phyloP scores from a whole-genome alignment of 208 protist species.

The Novymonas esmeraldas region DNA sequence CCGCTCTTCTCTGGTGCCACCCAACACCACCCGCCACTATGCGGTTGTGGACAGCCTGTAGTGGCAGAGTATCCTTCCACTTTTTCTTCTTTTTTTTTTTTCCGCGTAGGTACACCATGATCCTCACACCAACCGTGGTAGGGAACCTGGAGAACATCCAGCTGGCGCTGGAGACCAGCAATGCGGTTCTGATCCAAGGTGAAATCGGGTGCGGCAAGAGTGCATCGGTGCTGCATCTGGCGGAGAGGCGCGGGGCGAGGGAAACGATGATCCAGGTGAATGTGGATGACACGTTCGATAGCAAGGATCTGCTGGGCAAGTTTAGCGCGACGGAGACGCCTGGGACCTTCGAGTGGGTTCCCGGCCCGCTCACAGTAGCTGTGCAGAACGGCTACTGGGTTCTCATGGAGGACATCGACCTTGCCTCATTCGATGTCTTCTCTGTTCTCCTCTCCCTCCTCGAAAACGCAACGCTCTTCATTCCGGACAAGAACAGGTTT shows the following conservation, averaged over 20 bases:
- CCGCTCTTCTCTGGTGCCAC: no score
- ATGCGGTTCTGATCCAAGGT: conserved; percentile 84
- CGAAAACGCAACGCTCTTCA: conserved; percentile 94
- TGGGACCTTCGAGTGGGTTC: conserved; percentile 98
- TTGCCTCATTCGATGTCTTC: conserved; percentile 98
- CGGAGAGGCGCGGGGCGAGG: conserved; percentile 56
- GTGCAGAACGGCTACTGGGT: conserved; percentile 97
- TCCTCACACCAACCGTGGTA: conserved; percentile 68
- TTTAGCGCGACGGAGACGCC: conserved; percentile 98
- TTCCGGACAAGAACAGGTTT: conserved; percentile 95
- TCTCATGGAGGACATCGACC: conserved; percentile 99
- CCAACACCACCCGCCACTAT: no score
- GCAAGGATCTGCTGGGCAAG: conserved; percentile 98
- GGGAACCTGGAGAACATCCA: conserved; percentile 73
- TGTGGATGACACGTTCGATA: conserved; percentile 98
- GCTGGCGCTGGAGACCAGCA: conserved; percentile 62
- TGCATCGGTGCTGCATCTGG: conserved; percentile 61
- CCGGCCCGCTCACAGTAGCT: conserved; percentile 96
- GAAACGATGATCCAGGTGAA: conserved; percentile 88
- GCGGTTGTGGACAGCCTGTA: neutral
- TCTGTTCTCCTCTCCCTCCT: conserved; percentile 97
- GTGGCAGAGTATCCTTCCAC: neutral
- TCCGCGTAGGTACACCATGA: conserved; percentile 29
- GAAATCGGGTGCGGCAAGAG: conserved; percentile 90
- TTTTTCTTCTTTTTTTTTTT: neutral